These are phyloP conservation scores for Quercus variabilis DNA, from an alignment of 306 rosid species.

Conservation along the genomic window DNA sequence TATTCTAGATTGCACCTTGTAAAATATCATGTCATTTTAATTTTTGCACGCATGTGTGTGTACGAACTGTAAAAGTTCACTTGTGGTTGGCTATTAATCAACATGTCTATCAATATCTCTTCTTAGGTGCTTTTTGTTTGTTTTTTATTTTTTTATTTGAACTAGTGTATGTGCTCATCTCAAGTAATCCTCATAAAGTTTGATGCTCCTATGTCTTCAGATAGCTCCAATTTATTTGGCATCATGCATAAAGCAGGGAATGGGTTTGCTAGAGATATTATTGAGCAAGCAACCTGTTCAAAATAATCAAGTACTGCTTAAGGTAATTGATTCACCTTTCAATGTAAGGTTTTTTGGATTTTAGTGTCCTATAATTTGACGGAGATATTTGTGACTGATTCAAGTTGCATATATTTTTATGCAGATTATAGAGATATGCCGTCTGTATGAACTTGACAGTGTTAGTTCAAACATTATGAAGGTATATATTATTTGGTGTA, in stretches of 20 bases:
- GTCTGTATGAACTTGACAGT: slow-evolving; percentile 68
- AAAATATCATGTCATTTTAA: neutral
- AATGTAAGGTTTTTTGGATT: slow-evolving; percentile 4
- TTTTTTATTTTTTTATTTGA: no score
- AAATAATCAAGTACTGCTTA: slow-evolving; percentile 61
- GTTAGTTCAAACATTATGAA: slow-evolving; percentile 75
- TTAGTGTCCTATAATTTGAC: slow-evolving; percentile 11
- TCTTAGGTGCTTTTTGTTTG: neutral
- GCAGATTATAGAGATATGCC: slow-evolving; percentile 94
- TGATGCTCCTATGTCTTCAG: slow-evolving; percentile 46
- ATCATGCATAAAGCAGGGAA: slow-evolving; percentile 95
- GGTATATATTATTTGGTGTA: slow-evolving; percentile 38
- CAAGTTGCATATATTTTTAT: slow-evolving; percentile 14
- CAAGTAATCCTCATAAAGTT: slow-evolving; percentile 23
- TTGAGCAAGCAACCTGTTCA: slow-evolving; percentile 75
- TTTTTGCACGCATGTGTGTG: no score
- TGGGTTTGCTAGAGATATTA: slow-evolving; percentile 75
- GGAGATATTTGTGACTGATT: slow-evolving; percentile 26
- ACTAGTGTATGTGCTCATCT: neutral
- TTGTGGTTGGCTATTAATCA: neutral
- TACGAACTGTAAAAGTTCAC: no score
- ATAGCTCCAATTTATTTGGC: slow-evolving; percentile 93
- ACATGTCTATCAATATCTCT: neutral
- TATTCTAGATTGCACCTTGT: neutral
- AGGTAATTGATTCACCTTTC: slow-evolving; percentile 46